Conservation (phyloP, 2,329 filamentous ascomycete species). For the Xylariaceae sp. region DNA sequence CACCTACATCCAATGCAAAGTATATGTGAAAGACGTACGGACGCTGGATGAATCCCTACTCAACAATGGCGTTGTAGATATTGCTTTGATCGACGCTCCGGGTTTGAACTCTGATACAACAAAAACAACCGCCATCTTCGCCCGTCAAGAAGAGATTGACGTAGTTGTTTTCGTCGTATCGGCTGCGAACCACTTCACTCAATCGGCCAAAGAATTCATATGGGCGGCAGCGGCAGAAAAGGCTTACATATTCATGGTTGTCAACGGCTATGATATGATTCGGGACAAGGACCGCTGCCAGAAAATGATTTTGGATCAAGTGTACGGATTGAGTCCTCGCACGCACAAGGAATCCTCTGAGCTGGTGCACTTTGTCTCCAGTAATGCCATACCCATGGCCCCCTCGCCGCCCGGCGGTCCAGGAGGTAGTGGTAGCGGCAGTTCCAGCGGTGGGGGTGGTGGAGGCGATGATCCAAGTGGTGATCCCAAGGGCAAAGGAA, state of each 20-base stretch:
- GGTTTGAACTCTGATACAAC: constrained; percentile 94
- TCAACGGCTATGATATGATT: constrained; percentile 95
- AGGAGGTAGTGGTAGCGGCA: constrained; percentile 49
- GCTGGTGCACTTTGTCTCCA: constrained; percentile 96
- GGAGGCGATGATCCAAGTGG: constrained; percentile 51
- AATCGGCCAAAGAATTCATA: constrained; percentile 97
- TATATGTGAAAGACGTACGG: constrained; percentile 89
- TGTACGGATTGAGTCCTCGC: constrained; percentile 79
- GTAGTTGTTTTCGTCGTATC: constrained; percentile 98
- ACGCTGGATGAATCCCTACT: constrained; percentile 88
- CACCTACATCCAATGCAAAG: constrained; percentile 89
- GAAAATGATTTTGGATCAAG: constrained; percentile 89
- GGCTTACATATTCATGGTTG: constrained; percentile 97
- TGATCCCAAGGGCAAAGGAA: constrained; percentile 72
- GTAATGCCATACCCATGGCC: constrained; percentile 81
- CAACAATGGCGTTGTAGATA: constrained; percentile 97
- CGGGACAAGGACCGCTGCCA: constrained; percentile 86
- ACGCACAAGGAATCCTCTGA: constrained; percentile 91
- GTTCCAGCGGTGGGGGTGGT: constrained; percentile 50
- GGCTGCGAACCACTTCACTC: constrained; percentile 94
- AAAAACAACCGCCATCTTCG: constrained; percentile 96
- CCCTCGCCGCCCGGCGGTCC: constrained; percentile 53
- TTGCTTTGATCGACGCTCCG: constrained; percentile 93
- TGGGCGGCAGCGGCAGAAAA: constrained; percentile 94
- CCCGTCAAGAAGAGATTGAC: constrained; percentile 95